Conservation (phyloP, 768 basidiomycete species). For the Tephrocybe sp. region DNA sequence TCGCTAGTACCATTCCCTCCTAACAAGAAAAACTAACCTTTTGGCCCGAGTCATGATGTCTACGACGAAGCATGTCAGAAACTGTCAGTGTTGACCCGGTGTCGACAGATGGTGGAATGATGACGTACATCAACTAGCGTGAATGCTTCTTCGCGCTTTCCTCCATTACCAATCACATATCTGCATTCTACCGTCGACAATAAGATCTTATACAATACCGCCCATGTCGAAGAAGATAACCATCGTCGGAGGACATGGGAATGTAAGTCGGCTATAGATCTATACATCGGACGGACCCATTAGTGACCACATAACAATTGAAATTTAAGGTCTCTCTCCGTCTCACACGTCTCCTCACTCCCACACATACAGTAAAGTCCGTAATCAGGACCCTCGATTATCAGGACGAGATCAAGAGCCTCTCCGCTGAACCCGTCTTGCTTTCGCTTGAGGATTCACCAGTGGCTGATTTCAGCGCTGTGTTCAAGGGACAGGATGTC, state of each 20-base stretch:
- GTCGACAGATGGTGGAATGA: no score
- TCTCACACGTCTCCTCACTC: conserved; percentile 49
- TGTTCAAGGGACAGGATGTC: conserved; percentile 42
- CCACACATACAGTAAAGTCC: conserved; percentile 47
- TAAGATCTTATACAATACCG: neutral
- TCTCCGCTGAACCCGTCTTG: conserved; percentile 45
- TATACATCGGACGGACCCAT: neutral
- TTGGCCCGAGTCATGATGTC: no score
- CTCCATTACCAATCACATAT: neutral
- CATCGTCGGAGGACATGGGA: conserved; percentile 56
- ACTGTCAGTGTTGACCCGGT: no score
- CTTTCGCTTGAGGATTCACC: conserved; percentile 58
- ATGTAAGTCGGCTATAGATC: conserved; percentile 27
- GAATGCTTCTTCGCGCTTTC: neutral
- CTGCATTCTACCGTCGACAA: neutral
- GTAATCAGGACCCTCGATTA: conserved; percentile 54
- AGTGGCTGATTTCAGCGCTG: conserved; percentile 41
- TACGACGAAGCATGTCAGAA: no score
- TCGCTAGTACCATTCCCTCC: no score
- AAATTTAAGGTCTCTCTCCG: conserved; percentile 41
- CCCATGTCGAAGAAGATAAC: conserved; percentile 40
- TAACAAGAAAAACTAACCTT: no score
- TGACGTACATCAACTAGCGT: neutral
- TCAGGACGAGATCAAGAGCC: conserved; percentile 41
- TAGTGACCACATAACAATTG: neutral